Percentiles rank a stretch among this genome's conserved stretches.
Conservation (phyloP, 1,284 basidiomycete species). For the Erythrobasidium hasegawianum region DNA sequence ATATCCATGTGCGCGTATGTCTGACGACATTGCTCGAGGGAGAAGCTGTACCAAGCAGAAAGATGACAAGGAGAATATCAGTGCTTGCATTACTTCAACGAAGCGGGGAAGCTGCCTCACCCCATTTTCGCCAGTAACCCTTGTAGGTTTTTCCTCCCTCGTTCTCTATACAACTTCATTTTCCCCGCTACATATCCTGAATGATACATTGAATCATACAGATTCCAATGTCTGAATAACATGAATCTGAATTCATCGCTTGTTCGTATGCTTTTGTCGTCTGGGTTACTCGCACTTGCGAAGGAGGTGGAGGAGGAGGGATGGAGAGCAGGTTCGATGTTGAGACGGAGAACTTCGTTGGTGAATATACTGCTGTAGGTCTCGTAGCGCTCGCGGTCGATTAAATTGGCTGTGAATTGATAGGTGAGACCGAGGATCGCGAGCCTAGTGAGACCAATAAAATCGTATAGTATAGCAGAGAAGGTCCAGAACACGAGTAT, state of each 20-base stretch:
- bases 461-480: background rate
- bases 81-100: background rate
- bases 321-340: slow-evolving; percentile 49
- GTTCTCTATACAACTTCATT: slow-evolving; percentile 93
- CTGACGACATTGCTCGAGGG: slow-evolving; percentile 88
- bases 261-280: slow-evolving; percentile 73
- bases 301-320: slow-evolving; percentile 47
- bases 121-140: slow-evolving; percentile 98
- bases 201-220: slow-evolving; percentile 97
- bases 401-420: slow-evolving; percentile 82
- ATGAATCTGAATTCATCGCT: slow-evolving; percentile 88
- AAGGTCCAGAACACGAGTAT: background rate
- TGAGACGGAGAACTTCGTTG: slow-evolving; percentile 86
- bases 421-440: slow-evolving; percentile 90
- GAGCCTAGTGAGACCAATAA: slow-evolving; percentile 59
- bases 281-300: slow-evolving; percentile 49
- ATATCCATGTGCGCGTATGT: slow-evolving; percentile 94
- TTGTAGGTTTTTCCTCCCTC: slow-evolving; percentile 79
- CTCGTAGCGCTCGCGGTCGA: slow-evolving; percentile 83
- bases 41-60: slow-evolving; percentile 61
- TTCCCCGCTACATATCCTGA: slow-evolving; percentile 93
- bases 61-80: background rate
- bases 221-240: slow-evolving; percentile 93
- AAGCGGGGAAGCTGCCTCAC: no score
- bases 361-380: slow-evolving; percentile 69